A percentile compares a stretch with the other conserved stretches of the same genome.
These are phyloP conservation scores for Sanguinoderma infundibulare DNA, from an alignment of 1,284 basidiomycete genomes.

Conservation along the genomic window DNA sequence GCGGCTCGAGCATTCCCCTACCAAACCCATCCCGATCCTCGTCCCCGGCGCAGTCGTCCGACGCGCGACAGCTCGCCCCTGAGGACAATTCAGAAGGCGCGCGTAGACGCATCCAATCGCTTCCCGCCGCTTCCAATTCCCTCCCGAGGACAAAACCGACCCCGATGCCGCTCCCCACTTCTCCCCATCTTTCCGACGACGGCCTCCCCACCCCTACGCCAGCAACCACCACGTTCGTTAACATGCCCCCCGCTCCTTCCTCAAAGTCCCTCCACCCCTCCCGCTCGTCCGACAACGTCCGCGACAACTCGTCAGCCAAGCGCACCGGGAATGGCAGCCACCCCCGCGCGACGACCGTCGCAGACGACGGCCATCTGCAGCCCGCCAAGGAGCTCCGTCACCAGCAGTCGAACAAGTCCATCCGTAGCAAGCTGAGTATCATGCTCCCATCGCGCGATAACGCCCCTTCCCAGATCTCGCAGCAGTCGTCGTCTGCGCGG, in stretches of 20 bases:
- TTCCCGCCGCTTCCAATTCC: conserved; percentile 19
- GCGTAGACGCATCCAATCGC: conserved; percentile 26
- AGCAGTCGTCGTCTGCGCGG: conserved; percentile 12
- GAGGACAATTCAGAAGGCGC: conserved; percentile 11
- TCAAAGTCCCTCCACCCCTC: conserved; percentile 34
- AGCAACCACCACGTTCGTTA: conserved; percentile 29
- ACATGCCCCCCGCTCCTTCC: conserved; percentile 29
- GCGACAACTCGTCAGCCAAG: conserved; percentile 20
- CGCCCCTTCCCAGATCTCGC: conserved; percentile 7
- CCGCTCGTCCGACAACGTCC: conserved; percentile 45
- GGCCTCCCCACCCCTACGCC: conserved; percentile 38
- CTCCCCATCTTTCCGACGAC: conserved; percentile 29
- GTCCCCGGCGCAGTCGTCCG: conserved; percentile 9
- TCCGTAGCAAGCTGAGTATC: conserved; percentile 31
- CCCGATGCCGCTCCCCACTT: conserved; percentile 5
- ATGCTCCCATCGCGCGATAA: conserved; percentile 27
- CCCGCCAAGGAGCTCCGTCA: conserved; percentile 27
- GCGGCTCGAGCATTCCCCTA: conserved; percentile 26
- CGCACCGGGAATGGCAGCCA: conserved; percentile 15
- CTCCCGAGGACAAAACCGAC: not conserved
- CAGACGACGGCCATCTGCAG: conserved; percentile 14
- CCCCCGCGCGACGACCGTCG: conserved; percentile 28
- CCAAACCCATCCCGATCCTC: conserved; percentile 11
- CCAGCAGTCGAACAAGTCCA: conserved; percentile 29
- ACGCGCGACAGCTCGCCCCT: conserved; percentile 1